Evolutionary conservation across 352 stramenopile genomes (phyloP).

Genomic region (Pythium aquatile): DNA sequence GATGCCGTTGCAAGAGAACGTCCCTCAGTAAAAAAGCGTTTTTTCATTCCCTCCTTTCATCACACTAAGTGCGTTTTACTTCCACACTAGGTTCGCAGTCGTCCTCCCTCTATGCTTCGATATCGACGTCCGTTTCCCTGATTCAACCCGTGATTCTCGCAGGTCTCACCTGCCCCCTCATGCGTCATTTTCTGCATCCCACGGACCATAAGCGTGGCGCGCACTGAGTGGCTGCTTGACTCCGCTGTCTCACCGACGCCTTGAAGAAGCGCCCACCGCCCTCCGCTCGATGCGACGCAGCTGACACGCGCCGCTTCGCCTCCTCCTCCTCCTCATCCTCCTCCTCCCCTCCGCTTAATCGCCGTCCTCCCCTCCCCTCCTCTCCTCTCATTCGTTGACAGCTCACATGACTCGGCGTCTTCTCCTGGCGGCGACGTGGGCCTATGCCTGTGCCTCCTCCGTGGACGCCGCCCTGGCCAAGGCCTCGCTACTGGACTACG

Average conservation of each 20-base stretch:
- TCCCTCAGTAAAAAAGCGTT: slow-evolving; percentile 5
- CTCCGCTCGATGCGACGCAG: background rate
- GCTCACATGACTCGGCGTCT: slow-evolving; percentile 2
- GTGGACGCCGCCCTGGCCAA: background rate
- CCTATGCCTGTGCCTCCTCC: background rate
- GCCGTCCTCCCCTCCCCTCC: background rate
- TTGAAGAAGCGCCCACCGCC: background rate
- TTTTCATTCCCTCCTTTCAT: background rate
- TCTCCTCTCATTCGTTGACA: background rate
- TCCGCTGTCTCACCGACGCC: background rate
- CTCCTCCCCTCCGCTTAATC: slow-evolving; percentile 5
- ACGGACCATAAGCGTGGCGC: background rate
- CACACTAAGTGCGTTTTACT: background rate
- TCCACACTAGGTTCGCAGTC: background rate
- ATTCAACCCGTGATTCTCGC: slow-evolving; percentile 13
- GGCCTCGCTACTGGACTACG: slow-evolving; percentile 14
- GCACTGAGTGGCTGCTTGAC: background rate
- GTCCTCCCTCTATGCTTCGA: slow-evolving; percentile 3
- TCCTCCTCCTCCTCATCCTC: background rate
- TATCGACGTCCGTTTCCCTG: slow-evolving; percentile 15
- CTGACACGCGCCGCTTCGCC: background rate
- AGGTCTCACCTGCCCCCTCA: slow-evolving; percentile 14
- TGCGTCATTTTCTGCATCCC: slow-evolving; percentile 6
- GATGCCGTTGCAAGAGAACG: slow-evolving; percentile 5
- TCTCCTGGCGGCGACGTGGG: background rate